These are phyloP conservation scores for Echria macrotheca DNA, from an alignment of 495 filamentous ascomycete species.

Conservation along the genomic window DNA sequence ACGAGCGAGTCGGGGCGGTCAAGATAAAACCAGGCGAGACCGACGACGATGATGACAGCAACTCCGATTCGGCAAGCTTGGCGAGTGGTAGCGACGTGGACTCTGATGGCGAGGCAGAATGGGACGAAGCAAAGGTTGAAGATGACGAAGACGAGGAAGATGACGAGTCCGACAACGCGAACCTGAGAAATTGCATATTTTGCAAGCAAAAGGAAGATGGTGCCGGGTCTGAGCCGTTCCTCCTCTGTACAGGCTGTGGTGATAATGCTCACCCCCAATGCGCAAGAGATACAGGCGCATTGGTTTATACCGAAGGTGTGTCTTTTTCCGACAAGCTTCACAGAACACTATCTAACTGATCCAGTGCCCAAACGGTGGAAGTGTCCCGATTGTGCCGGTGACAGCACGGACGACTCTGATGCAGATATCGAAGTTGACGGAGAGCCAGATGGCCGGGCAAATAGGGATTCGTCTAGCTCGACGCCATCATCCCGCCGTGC, in stretches of 20 bases:
- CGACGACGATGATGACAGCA: constrained; percentile 37
- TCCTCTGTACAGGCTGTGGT: no score
- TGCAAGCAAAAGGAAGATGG: constrained; percentile 79
- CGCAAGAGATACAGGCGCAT: constrained; percentile 70
- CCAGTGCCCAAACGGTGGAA: constrained; percentile 65
- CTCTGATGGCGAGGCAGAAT: constrained; percentile 36
- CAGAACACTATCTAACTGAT: constrained; percentile 15
- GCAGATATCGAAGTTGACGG: constrained; percentile 31
- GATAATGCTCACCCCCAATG: constrained; percentile 86
- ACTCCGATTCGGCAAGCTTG: constrained; percentile 16
- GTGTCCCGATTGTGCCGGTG: constrained; percentile 69
- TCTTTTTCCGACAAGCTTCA: background rate
- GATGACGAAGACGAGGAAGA: constrained; percentile 67
- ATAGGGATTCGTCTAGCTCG: constrained; percentile 31
- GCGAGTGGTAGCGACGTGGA: constrained; percentile 33
- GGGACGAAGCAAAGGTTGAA: constrained; percentile 55
- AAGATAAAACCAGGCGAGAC: constrained; percentile 58
- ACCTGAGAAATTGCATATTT: constrained; percentile 68
- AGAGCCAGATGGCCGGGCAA: constrained; percentile 29
- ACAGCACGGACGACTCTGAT: constrained; percentile 51
- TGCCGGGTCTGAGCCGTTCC: constrained; percentile 67
- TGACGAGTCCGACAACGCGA: constrained; percentile 47
- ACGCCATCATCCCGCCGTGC: constrained; percentile 33
- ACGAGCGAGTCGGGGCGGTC: constrained; percentile 69
- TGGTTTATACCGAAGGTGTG: constrained; percentile 42